phyloP scores from a whole-genome alignment of 352 stramenopile species.

The Globisporangium solare region DNA sequence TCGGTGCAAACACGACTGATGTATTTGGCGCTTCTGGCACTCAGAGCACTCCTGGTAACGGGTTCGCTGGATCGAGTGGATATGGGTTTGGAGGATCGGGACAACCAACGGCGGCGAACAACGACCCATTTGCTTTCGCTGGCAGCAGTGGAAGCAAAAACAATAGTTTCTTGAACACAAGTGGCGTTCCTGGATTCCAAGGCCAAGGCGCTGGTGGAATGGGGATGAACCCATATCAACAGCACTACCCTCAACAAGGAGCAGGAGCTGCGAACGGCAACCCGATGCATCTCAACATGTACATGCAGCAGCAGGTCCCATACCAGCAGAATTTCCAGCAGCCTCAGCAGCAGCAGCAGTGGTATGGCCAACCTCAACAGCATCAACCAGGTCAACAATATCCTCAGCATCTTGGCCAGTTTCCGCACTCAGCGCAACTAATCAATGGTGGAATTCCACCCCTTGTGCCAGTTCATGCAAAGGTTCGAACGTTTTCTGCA shows the following conservation, averaged over 20 bases:
- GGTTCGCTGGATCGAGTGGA: constrained; percentile 3
- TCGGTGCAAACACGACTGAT: constrained; percentile 5
- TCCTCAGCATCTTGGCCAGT: constrained; percentile 26
- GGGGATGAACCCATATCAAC: constrained; percentile 10
- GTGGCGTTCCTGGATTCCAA: not conserved
- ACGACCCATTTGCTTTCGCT: constrained; percentile 52
- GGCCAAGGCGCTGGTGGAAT: constrained; percentile 5
- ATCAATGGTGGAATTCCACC: constrained; percentile 11
- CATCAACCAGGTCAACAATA: constrained; percentile 26
- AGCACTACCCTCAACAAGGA: constrained; percentile 16
- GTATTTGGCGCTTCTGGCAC: constrained; percentile 10
- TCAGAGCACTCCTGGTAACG: constrained; percentile 10
- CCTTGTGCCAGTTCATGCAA: constrained; percentile 25
- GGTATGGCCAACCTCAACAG: constrained; percentile 28
- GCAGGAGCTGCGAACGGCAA: constrained; percentile 3
- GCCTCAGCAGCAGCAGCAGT: constrained; percentile 37
- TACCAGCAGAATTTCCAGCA: constrained; percentile 15
- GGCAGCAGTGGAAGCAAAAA: constrained; percentile 15
- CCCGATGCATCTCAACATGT: constrained; percentile 12
- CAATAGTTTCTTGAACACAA: constrained; percentile 14
- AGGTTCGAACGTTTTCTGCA: constrained; percentile 22
- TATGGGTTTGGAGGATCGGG: not conserved
- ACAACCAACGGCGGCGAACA: constrained; percentile 16
- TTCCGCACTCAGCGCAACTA: constrained; percentile 14
- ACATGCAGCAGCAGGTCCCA: constrained; percentile 6